Percentiles rank a stretch among this genome's conserved stretches.
Evolutionary conservation across 2,329 filamentous ascomycete genomes (phyloP).

Genomic region (Aspergillus sp.): DNA sequence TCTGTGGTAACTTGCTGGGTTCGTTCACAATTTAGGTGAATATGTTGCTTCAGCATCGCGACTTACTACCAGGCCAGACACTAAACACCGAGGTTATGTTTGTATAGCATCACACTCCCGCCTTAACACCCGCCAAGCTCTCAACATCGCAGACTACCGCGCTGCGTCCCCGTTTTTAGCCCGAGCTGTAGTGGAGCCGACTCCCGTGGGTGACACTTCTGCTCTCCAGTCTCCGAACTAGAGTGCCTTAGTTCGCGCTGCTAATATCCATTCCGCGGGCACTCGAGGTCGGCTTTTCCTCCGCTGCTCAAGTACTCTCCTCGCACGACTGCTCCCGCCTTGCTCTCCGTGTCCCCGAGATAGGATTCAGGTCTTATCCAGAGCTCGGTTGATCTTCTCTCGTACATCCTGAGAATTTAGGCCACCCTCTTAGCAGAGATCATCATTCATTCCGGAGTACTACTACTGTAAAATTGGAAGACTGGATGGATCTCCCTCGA

Average conservation of each 20-base stretch:
- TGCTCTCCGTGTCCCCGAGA: background rate
- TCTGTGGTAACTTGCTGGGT: too few relatives aligned
- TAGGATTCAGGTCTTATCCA: conserved; percentile 6
- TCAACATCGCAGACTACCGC: background rate
- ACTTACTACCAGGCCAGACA: background rate
- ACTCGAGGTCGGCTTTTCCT: conserved; percentile 16
- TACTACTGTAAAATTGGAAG: too few relatives aligned
- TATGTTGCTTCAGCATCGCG: too few relatives aligned
- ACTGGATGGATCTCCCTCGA: too few relatives aligned
- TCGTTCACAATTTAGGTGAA: too few relatives aligned
- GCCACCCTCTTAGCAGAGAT: background rate
- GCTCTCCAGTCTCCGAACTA: background rate
- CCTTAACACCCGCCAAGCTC: background rate
- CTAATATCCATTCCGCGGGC: conserved; percentile 16
- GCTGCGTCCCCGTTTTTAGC: background rate
- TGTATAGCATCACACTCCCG: background rate
- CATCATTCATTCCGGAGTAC: background rate
- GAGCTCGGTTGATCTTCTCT: background rate
- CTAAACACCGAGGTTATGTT: background rate
- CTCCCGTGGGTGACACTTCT: background rate
- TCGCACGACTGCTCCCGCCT: background rate
- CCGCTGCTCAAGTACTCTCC: background rate
- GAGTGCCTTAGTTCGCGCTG: background rate
- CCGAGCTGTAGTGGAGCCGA: background rate
- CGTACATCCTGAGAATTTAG: background rate